Percentiles rank a stretch among this genome's conserved stretches.
Evolutionary conservation across 2,329 filamentous ascomycete genomes (phyloP).

Genomic region (Ophiocordyceps camponoti-rufipedis): DNA sequence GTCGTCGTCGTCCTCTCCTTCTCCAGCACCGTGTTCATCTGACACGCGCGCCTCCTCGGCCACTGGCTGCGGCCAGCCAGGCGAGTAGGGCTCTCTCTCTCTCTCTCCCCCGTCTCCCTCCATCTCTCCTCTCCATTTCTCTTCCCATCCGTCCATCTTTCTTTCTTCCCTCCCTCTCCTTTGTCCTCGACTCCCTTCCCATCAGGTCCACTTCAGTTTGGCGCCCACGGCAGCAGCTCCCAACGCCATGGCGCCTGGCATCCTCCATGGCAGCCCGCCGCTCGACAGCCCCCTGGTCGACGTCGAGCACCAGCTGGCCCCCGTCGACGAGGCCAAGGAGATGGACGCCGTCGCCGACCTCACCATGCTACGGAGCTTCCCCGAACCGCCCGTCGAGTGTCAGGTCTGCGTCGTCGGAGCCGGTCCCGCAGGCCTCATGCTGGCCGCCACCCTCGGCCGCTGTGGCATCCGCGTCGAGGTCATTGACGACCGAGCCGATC

Average conservation of each 20-base stretch:
- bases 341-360: slow-evolving; percentile 24
- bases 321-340: slow-evolving; percentile 8
- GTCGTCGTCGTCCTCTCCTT: too few species aligned
- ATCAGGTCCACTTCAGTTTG: too few species aligned
- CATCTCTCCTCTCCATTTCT: too few species aligned
- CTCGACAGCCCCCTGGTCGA: slow-evolving; percentile 1
- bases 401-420: slow-evolving; percentile 36
- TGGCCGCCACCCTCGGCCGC: slow-evolving; percentile 36
- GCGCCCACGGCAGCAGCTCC: too few species aligned
- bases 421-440: slow-evolving; percentile 37
- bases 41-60: not conserved
- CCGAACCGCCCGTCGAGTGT: slow-evolving; percentile 24
- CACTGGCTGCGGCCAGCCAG: not conserved
- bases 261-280: slow-evolving; percentile 3
- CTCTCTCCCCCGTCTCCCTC: not conserved
- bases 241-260: slow-evolving; percentile 6
- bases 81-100: not conserved
- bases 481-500: slow-evolving; percentile 49
- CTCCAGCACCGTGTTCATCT: too few species aligned
- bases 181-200: not conserved
- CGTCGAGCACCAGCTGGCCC: slow-evolving; percentile 5
- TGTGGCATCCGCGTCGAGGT: slow-evolving; percentile 48
- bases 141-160: too few species aligned
- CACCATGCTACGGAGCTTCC: slow-evolving; percentile 28
- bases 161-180: too few species aligned